phyloP scores from a whole-genome alignment of 1,284 basidiomycete species.

The Sporisorium sorghi region DNA sequence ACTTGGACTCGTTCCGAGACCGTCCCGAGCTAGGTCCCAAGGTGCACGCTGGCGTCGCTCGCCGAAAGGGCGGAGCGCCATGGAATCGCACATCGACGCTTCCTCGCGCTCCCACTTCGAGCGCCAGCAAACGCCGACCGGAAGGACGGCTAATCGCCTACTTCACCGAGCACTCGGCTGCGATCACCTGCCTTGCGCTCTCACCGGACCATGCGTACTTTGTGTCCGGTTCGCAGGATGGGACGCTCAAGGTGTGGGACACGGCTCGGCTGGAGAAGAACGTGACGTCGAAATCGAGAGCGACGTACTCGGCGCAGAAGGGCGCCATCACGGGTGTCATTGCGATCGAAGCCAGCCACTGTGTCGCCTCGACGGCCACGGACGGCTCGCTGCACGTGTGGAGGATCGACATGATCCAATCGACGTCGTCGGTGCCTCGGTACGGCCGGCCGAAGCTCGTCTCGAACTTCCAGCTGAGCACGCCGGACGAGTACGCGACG shows the following conservation, averaged over 20 bases:
- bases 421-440: slow-evolving; percentile 66
- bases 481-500: slow-evolving; percentile 68
- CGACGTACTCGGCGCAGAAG: slow-evolving; percentile 69
- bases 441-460: slow-evolving; percentile 70
- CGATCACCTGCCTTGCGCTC: slow-evolving; percentile 82
- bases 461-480: slow-evolving; percentile 67
- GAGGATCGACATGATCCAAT: slow-evolving; percentile 66
- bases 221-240: slow-evolving; percentile 86
- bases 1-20: slow-evolving; percentile 56
- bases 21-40: slow-evolving; percentile 48
- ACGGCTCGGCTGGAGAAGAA: slow-evolving; percentile 82
- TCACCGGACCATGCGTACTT: slow-evolving; percentile 96
- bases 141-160: slow-evolving; percentile 64
- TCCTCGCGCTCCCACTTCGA: slow-evolving; percentile 32
- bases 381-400: slow-evolving; percentile 70
- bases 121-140: slow-evolving; percentile 57
- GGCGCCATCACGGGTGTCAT: slow-evolving; percentile 68
- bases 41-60: slow-evolving; percentile 27
- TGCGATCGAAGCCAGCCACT: slow-evolving; percentile 70
- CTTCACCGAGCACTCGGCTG: slow-evolving; percentile 70
- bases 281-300: slow-evolving; percentile 72
- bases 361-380: slow-evolving; percentile 69
- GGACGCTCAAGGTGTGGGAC: slow-evolving; percentile 86
- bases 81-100: slow-evolving; percentile 18
- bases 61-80: slow-evolving; percentile 22